Percentiles rank a stretch among this genome's conserved stretches.
phyloP scores from a whole-genome alignment of 306 rosid genomes.

The Senna siamea region DNA sequence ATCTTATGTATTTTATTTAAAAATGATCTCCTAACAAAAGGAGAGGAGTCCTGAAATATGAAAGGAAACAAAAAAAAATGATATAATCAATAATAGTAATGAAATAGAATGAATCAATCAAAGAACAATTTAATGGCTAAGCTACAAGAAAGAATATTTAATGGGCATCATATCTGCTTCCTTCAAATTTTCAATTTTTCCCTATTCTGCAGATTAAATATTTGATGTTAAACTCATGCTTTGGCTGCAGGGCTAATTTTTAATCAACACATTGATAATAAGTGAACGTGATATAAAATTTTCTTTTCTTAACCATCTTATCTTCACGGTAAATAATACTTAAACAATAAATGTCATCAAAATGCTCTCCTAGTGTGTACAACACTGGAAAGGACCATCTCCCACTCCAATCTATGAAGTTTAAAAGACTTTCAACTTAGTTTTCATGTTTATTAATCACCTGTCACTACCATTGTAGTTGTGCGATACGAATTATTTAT shows the following conservation, averaged over 20 bases:
- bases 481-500: not conserved
- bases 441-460: not conserved
- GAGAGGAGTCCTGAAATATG: constrained; percentile 67
- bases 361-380: too few species aligned
- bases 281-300: too few species aligned
- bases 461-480: not conserved
- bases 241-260: not conserved
- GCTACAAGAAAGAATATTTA: not conserved
- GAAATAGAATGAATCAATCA: constrained; percentile 18
- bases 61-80: constrained; percentile 31
- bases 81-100: constrained; percentile 13
- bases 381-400: not conserved
- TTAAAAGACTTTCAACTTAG: not conserved
- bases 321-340: not conserved
- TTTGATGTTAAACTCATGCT: not conserved
- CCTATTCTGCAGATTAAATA: constrained; percentile 9
- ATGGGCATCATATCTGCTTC: not conserved
- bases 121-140: constrained; percentile 8
- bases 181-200: not conserved
- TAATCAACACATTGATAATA: not conserved
- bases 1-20: constrained; percentile 67
- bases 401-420: not conserved
- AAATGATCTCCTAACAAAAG: constrained; percentile 63
- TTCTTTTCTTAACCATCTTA: not conserved
- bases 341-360: too few species aligned